phyloP scores from a whole-genome alignment of 805 yeast genomes.

The Kodamaea fukazawae region DNA sequence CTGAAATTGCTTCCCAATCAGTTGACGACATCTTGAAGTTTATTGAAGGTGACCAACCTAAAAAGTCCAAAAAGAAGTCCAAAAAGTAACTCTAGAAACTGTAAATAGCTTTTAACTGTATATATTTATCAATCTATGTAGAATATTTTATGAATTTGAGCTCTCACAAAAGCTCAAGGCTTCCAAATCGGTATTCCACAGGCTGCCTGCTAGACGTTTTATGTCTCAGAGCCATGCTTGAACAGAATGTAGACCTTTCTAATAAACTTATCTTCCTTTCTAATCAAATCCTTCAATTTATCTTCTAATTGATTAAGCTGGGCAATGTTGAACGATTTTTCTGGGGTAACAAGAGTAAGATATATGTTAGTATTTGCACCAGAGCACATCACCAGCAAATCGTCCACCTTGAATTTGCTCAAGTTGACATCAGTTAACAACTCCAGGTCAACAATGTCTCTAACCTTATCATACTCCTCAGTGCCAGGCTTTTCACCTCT shows the following conservation, averaged over 20 bases:
- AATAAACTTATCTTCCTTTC: constrained; percentile 39
- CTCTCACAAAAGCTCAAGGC: no score
- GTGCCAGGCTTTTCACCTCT: constrained; percentile 55
- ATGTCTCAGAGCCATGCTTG: constrained; percentile 18
- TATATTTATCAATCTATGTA: no score
- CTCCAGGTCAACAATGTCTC: constrained; percentile 37
- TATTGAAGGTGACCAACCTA: constrained; percentile 53
- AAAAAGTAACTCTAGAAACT: constrained; percentile 7
- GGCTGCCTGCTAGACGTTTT: no score
- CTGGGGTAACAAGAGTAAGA: constrained; percentile 28
- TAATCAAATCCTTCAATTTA: constrained; percentile 32
- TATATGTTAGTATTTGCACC: constrained; percentile 55
- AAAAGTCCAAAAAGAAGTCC: constrained; percentile 11
- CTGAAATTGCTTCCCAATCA: constrained; percentile 60
- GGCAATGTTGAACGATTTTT: constrained; percentile 25
- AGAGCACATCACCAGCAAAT: constrained; percentile 49
- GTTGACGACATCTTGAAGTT: constrained; percentile 71
- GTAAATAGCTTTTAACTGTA: constrained; percentile 4
- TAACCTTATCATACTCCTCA: constrained; percentile 45
- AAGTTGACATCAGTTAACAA: constrained; percentile 21
- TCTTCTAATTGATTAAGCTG: constrained; percentile 32
- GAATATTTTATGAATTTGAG: no score
- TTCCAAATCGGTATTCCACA: no score
- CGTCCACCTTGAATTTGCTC: constrained; percentile 34
- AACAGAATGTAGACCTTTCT: constrained; percentile 43